Percentiles rank a stretch among this genome's conserved stretches.
These are phyloP conservation scores for Coniosporium tulheliwenetii DNA, from an alignment of 2,329 filamentous ascomycete genomes.

Conservation along the genomic window DNA sequence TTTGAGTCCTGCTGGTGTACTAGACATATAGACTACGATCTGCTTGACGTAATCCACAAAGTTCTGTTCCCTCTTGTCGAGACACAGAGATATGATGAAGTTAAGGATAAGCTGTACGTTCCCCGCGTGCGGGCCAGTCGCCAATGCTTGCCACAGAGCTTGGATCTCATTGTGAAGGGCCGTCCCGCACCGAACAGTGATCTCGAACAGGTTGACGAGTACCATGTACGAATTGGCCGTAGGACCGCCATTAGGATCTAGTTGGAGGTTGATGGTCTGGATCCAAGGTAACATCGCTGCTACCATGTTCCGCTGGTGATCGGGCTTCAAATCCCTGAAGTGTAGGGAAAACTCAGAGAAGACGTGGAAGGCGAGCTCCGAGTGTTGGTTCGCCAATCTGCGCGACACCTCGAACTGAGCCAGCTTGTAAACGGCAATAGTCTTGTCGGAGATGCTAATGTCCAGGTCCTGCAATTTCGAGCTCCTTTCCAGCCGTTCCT, in stretches of 20 bases:
- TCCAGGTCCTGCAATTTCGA: slow-evolving; percentile 95
- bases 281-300: slow-evolving; percentile 94
- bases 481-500: slow-evolving; percentile 67
- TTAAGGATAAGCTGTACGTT: slow-evolving; percentile 91
- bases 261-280: slow-evolving; percentile 78
- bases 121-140: slow-evolving; percentile 78
- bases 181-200: slow-evolving; percentile 71
- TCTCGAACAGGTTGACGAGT: slow-evolving; percentile 85
- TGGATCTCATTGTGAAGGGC: slow-evolving; percentile 92
- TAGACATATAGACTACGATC: slow-evolving; percentile 90
- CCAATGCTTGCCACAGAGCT: slow-evolving; percentile 90
- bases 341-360: slow-evolving; percentile 93
- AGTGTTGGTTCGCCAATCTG: slow-evolving; percentile 72
- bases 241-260: slow-evolving; percentile 82
- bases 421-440: slow-evolving; percentile 91
- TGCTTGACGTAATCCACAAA: slow-evolving; percentile 98
- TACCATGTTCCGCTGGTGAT: slow-evolving; percentile 82
- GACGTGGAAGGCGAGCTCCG: slow-evolving; percentile 78
- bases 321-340: slow-evolving; percentile 73
- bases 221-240: slow-evolving; percentile 89
- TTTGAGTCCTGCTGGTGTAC: slow-evolving; percentile 68
- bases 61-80: slow-evolving; percentile 91
- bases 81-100: slow-evolving; percentile 86
- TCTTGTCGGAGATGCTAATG: slow-evolving; percentile 97
- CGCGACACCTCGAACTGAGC: slow-evolving; percentile 96